These are phyloP conservation scores for Clonostachys byssicola DNA, from an alignment of 2,329 filamentous ascomycete species.

Conservation along the genomic window DNA sequence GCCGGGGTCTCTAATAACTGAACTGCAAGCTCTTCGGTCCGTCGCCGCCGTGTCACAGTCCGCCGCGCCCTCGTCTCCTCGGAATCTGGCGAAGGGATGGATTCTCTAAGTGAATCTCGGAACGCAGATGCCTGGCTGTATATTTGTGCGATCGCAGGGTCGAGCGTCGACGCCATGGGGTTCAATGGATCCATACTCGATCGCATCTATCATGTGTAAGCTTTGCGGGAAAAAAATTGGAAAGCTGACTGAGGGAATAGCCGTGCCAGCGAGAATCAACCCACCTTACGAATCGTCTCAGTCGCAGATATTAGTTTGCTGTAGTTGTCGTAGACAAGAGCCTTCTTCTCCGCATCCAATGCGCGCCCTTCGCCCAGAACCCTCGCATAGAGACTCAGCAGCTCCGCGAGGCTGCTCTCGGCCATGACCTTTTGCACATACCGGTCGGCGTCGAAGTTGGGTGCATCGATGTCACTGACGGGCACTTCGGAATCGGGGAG, in stretches of 20 bases:
- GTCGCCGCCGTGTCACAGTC: constrained; percentile 23
- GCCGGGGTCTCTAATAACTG: constrained; percentile 60
- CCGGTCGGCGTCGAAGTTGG: constrained; percentile 67
- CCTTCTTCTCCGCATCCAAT: constrained; percentile 93
- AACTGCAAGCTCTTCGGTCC: constrained; percentile 52
- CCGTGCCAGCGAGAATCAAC: background rate
- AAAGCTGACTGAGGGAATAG: background rate
- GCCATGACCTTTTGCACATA: constrained; percentile 61
- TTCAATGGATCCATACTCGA: constrained; percentile 76
- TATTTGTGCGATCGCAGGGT: constrained; percentile 71
- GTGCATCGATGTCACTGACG: constrained; percentile 67
- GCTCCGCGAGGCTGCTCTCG: constrained; percentile 61
- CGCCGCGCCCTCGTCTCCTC: constrained; percentile 26
- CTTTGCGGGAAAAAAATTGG: background rate
- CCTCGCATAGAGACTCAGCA: constrained; percentile 66
- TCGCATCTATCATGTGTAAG: constrained; percentile 52
- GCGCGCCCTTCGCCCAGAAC: constrained; percentile 79
- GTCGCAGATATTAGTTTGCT: constrained; percentile 95
- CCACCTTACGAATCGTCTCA: constrained; percentile 81
- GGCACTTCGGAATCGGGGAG: constrained; percentile 52
- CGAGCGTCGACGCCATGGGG: constrained; percentile 68
- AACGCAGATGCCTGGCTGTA: constrained; percentile 58
- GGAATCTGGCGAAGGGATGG: constrained; percentile 40
- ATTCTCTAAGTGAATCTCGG: constrained; percentile 42
- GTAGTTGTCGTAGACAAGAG: constrained; percentile 97